Conservation (phyloP, 1,139 yeast species). For the Scheffersomyces illinoinensis region DNA sequence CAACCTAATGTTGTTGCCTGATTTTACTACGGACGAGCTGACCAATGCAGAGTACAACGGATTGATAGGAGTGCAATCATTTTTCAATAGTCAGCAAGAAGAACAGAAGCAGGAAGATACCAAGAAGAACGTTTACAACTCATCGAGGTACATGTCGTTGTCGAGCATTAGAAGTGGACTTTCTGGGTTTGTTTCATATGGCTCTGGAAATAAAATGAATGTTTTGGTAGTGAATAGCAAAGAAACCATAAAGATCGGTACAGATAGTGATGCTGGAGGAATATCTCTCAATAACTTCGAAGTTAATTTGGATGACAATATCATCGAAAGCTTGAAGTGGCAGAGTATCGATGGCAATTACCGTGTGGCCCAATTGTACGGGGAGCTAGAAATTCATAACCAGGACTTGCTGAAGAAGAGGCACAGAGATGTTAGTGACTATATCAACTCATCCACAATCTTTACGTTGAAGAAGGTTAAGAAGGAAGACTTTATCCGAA, state of each 20-base stretch:
- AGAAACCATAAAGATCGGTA: constrained; percentile 50
- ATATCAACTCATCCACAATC: constrained; percentile 36
- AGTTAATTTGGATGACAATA: constrained; percentile 65
- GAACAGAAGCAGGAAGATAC: constrained; percentile 23
- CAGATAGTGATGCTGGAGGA: constrained; percentile 26
- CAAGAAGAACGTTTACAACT: constrained; percentile 22
- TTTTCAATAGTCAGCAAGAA: constrained; percentile 35
- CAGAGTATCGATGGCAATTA: constrained; percentile 80
- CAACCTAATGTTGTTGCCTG: constrained; percentile 61
- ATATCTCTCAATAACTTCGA: constrained; percentile 63
- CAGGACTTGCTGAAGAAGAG: constrained; percentile 15
- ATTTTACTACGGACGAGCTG: constrained; percentile 29
- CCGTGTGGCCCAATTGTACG: constrained; percentile 79
- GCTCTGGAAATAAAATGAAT: constrained; percentile 25
- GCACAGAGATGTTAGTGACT: constrained; percentile 26
- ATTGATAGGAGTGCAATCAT: constrained; percentile 24
- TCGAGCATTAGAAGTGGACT: constrained; percentile 35
- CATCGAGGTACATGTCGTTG: constrained; percentile 35
- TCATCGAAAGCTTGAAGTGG: constrained; percentile 74
- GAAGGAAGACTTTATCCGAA: constrained; percentile 14
- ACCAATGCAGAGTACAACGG: constrained; percentile 28
- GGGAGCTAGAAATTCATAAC: constrained; percentile 57
- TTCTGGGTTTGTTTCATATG: constrained; percentile 19
- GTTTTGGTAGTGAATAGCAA: constrained; percentile 39
- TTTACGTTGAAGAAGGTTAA: constrained; percentile 36